These are phyloP conservation scores for Calonectria crousiana DNA, from an alignment of 2,329 filamentous ascomycete species.

Conservation along the genomic window DNA sequence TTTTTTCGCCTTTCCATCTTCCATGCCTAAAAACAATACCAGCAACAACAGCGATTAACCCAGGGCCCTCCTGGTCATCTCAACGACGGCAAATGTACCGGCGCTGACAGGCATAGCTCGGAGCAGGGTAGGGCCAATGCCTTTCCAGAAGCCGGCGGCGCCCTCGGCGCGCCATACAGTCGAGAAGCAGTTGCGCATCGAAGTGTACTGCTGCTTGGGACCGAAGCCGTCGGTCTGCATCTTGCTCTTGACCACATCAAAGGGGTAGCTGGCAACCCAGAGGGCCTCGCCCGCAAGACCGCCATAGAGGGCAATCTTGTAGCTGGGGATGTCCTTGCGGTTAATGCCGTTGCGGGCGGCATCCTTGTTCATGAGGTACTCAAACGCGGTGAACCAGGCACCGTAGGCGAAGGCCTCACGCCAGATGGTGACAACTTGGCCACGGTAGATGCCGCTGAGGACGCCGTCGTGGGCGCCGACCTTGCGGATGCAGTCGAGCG, in stretches of 20 bases:
- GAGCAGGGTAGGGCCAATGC: conserved; percentile 88
- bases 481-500: conserved; percentile 91
- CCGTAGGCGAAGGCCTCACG: conserved; percentile 97
- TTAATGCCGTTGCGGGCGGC: conserved; percentile 80
- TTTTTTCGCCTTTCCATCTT: not conserved
- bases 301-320: conserved; percentile 92
- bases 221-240: conserved; percentile 99
- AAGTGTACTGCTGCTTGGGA: conserved; percentile 75
- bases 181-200: conserved; percentile 89
- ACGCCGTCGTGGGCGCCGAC: conserved; percentile 75
- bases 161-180: conserved; percentile 86
- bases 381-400: conserved; percentile 93
- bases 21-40: conserved; percentile 17
- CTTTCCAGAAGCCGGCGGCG: conserved; percentile 90
- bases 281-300: conserved; percentile 93
- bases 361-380: conserved; percentile 95
- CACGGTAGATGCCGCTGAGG: conserved; percentile 83
- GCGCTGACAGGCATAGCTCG: conserved; percentile 98
- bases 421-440: conserved; percentile 84
- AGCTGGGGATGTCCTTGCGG: conserved; percentile 81
- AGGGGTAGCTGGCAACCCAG: conserved; percentile 93
- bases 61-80: conserved; percentile 74
- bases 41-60: conserved; percentile 47
- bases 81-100: conserved; percentile 92
- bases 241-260: conserved; percentile 99